Evolutionary conservation across 768 basidiomycete genomes (phyloP).

Genomic region (Boletus tomentosulus): DNA sequence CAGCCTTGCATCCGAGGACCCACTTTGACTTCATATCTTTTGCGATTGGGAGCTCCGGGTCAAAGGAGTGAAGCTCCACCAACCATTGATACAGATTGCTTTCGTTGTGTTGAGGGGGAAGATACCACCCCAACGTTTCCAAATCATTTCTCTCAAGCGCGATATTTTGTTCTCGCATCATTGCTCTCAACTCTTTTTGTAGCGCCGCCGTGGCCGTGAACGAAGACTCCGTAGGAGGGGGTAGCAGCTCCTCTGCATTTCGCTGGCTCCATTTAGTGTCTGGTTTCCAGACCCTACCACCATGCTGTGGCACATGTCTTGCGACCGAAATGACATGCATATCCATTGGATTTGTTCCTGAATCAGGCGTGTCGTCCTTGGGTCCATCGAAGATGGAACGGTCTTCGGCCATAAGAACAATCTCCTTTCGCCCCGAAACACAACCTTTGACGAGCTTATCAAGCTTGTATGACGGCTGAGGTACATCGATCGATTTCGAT

Average conservation of each 20-base stretch:
- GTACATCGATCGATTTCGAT: background rate
- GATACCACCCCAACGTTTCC: background rate
- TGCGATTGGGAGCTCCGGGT: background rate
- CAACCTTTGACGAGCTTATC: constrained; percentile 28
- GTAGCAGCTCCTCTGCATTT: background rate
- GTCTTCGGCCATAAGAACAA: background rate
- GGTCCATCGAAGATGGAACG: background rate
- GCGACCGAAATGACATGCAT: background rate
- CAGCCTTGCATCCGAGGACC: background rate
- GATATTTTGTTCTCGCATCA: background rate
- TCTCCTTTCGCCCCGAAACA: constrained; percentile 35
- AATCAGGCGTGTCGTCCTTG: background rate
- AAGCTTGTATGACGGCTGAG: background rate
- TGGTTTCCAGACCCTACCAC: background rate
- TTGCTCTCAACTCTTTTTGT: background rate
- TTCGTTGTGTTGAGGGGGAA: background rate
- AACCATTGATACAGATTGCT: background rate
- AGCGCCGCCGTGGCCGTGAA: background rate
- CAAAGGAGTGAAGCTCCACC: background rate
- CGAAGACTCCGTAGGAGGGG: background rate
- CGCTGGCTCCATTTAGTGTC: background rate
- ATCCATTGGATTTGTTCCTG: background rate
- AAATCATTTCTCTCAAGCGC: background rate
- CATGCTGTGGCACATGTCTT: background rate
- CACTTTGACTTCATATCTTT: background rate